A percentile compares a stretch with the other conserved stretches of the same genome.
These are phyloP conservation scores for Microdochium nivale DNA, from an alignment of 2,329 filamentous ascomycete species.

Conservation along the genomic window DNA sequence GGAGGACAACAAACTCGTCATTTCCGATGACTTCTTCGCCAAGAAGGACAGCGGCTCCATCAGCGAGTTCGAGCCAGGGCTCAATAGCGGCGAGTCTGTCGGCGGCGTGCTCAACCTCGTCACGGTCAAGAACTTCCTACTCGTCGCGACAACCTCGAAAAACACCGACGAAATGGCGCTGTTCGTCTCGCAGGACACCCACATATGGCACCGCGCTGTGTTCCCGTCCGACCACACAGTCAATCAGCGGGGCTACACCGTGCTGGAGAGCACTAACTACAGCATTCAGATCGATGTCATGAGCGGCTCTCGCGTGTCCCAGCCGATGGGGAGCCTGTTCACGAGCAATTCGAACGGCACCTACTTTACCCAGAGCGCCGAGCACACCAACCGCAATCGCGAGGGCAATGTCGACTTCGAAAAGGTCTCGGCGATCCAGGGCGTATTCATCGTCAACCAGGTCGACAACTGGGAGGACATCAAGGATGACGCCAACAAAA, in stretches of 20 bases:
- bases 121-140: conserved; percentile 74
- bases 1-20: conserved; percentile 67
- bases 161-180: conserved; percentile 86
- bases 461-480: conserved; percentile 82
- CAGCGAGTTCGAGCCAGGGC: conserved; percentile 64
- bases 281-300: conserved; percentile 95
- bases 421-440: conserved; percentile 84
- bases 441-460: conserved; percentile 81
- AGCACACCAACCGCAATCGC: conserved; percentile 80
- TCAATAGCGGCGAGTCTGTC: conserved; percentile 67
- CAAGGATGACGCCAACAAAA: conserved; percentile 35
- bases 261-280: conserved; percentile 94
- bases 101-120: conserved; percentile 76
- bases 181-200: conserved; percentile 77
- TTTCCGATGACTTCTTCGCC: conserved; percentile 78
- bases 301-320: conserved; percentile 51
- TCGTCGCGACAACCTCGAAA: conserved; percentile 72
- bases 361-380: conserved; percentile 85
- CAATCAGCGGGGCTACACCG: conserved; percentile 81
- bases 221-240: conserved; percentile 76
- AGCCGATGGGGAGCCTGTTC: conserved; percentile 78
- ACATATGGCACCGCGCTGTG: conserved; percentile 83
- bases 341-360: conserved; percentile 97
- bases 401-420: conserved; percentile 86
- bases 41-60: conserved; percentile 31